A percentile compares a stretch with the other conserved stretches of the same genome.
These are phyloP conservation scores for Cymodocea nodosa DNA, from an alignment of 116 monocot species.

Conservation along the genomic window DNA sequence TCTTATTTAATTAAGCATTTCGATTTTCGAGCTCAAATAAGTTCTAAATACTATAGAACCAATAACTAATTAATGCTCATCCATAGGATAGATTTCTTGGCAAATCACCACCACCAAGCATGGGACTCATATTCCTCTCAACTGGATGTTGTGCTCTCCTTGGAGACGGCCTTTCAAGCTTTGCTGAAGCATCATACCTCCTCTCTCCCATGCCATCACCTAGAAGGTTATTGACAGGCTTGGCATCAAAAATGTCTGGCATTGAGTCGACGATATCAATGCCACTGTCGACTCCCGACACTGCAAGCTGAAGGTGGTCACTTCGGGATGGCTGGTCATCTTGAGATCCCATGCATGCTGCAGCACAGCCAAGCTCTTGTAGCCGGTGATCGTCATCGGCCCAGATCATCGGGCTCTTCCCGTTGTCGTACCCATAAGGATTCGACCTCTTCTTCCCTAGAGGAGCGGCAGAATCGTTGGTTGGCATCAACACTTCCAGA, in stretches of 20 bases:
- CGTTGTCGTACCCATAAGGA: constrained; percentile 16
- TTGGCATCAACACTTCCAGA: constrained; percentile 20
- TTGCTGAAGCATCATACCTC: constrained; percentile 20
- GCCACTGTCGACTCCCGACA: constrained; percentile 21
- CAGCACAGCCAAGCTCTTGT: constrained; percentile 24
- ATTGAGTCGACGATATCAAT: constrained; percentile 48
- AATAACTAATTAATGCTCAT: constrained; percentile 14
- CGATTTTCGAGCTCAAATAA: not conserved
- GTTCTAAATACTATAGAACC: not conserved
- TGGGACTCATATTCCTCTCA: constrained; percentile 29
- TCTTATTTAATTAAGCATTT: not conserved
- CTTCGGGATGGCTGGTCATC: constrained; percentile 27
- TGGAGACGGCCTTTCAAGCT: constrained; percentile 41
- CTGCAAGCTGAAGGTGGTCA: constrained; percentile 29
- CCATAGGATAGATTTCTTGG: constrained; percentile 57
- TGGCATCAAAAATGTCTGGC: constrained; percentile 35
- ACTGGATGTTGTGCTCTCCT: constrained; percentile 12
- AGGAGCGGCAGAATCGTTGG: constrained; percentile 7
- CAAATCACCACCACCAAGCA: constrained; percentile 28
- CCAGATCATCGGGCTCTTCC: constrained; percentile 67
- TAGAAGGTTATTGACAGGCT: constrained; percentile 10
- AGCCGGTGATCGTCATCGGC: constrained; percentile 45
- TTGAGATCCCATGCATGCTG: constrained; percentile 15
- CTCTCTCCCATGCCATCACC: constrained; percentile 17
- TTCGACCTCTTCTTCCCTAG: constrained; percentile 33